Evolutionary conservation across 2,329 filamentous ascomycete genomes (phyloP).

Genomic region (Tolypocladium amazonense): DNA sequence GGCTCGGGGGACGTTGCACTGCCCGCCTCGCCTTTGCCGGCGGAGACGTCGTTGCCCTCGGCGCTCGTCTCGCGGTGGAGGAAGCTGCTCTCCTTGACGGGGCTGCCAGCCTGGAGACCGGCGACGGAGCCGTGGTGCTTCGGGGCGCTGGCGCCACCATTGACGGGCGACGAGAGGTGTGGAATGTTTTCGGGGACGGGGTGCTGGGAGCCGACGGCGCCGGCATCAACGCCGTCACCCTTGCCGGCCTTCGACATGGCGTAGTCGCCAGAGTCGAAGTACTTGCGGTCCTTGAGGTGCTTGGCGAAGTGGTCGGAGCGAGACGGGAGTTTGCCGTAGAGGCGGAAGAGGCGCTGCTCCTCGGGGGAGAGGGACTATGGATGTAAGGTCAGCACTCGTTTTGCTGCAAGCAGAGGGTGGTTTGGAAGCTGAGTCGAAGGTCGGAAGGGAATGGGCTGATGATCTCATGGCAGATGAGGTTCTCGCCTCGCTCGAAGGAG

Average conservation of each 20-base stretch:
- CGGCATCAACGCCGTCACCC: constrained; percentile 85
- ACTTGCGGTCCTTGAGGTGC: constrained; percentile 98
- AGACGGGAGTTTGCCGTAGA: constrained; percentile 95
- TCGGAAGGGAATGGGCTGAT: background rate
- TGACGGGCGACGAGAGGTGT: constrained; percentile 63
- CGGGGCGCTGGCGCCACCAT: constrained; percentile 19
- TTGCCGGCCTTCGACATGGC: constrained; percentile 96
- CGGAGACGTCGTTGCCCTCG: constrained; percentile 31
- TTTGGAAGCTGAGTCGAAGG: background rate
- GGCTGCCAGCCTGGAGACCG: constrained; percentile 57
- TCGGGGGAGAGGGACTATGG: constrained; percentile 78
- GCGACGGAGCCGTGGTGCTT: constrained; percentile 32
- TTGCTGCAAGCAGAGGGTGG: background rate
- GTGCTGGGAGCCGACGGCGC: constrained; percentile 87
- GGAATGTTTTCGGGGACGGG: constrained; percentile 93
- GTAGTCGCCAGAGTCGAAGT: constrained; percentile 95
- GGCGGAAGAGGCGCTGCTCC: constrained; percentile 90
- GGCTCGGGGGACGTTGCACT: constrained; percentile 8
- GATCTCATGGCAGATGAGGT: background rate
- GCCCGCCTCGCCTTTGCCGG: constrained; percentile 28
- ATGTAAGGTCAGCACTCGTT: background rate
- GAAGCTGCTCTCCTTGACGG: constrained; percentile 84
- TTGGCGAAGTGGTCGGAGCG: constrained; percentile 96
- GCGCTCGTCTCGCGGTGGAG: constrained; percentile 72
- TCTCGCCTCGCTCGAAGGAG: background rate